Percentiles rank a stretch among this genome's conserved stretches.
phyloP scores from a whole-genome alignment of 73 alveolate genomes.

The Blepharisma stoltei region DNA sequence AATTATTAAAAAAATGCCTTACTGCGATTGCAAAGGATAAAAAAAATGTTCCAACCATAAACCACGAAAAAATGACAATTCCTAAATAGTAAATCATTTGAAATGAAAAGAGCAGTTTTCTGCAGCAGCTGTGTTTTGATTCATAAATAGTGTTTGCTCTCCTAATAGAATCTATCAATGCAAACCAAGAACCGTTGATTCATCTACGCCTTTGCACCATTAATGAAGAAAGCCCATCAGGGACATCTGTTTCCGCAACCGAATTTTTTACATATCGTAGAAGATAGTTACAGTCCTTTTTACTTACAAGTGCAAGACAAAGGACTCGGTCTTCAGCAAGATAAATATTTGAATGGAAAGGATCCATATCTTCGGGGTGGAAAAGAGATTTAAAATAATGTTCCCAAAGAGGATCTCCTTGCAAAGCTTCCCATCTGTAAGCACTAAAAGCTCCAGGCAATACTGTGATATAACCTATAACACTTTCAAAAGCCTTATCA shows the following conservation, averaged over 20 bases:
- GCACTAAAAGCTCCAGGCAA: slow-evolving; percentile 36
- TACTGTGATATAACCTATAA: slow-evolving; percentile 33
- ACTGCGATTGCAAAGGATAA: not conserved
- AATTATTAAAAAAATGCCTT: not conserved
- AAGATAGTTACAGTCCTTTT: slow-evolving; percentile 1
- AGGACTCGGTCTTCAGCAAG: slow-evolving; percentile 32
- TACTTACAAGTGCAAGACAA: slow-evolving; percentile 3
- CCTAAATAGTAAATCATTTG: slow-evolving; percentile 24
- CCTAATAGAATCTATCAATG: slow-evolving; percentile 6
- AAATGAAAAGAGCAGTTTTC: not conserved
- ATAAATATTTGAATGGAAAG: slow-evolving; percentile 30
- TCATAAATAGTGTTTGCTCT: slow-evolving; percentile 20
- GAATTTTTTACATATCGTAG: not conserved
- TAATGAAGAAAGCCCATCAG: slow-evolving; percentile 1
- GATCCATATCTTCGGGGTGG: slow-evolving; percentile 29
- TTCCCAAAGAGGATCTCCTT: slow-evolving; percentile 35
- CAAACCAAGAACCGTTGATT: slow-evolving; percentile 34
- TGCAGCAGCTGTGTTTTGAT: not conserved
- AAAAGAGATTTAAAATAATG: slow-evolving; percentile 21
- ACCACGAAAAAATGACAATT: slow-evolving; percentile 22
- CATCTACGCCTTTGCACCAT: slow-evolving; percentile 27
- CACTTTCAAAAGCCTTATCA: slow-evolving; percentile 31
- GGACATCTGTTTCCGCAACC: slow-evolving; percentile 34
- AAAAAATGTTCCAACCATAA: slow-evolving; percentile 26
- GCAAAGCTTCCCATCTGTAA: slow-evolving; percentile 25